A percentile compares a stretch with the other conserved stretches of the same genome.
Evolutionary conservation across 2,329 filamentous ascomycete species (phyloP).

Genomic region (Cordyceps sp.): DNA sequence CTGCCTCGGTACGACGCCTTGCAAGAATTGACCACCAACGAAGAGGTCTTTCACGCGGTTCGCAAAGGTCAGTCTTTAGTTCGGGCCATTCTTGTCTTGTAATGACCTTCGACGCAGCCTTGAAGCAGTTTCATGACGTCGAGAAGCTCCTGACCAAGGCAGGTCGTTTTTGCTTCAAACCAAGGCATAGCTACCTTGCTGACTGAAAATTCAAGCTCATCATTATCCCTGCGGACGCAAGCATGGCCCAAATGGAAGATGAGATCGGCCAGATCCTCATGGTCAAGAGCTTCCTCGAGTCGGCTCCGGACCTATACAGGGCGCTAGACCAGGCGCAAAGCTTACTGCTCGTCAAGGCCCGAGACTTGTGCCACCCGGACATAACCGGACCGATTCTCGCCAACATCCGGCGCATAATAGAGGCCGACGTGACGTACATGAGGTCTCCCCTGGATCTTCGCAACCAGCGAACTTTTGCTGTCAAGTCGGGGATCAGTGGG

Average conservation of each 20-base stretch:
- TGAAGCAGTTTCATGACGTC: conserved; percentile 60
- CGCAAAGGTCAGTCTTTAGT: too few species aligned
- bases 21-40: conserved; percentile 63
- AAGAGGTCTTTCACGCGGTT: conserved; percentile 69
- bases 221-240: conserved; percentile 49
- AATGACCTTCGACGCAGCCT: conserved; percentile 24
- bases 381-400: conserved; percentile 43
- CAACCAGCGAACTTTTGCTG: conserved; percentile 80
- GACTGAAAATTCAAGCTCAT: conserved; percentile 40
- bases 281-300: conserved; percentile 64
- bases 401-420: conserved; percentile 54
- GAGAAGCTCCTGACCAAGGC: conserved; percentile 68
- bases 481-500: conserved; percentile 71
- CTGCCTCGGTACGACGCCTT: conserved; percentile 63
- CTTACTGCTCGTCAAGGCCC: conserved; percentile 48
- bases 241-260: conserved; percentile 56
- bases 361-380: conserved; percentile 49
- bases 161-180: neutral
- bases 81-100: neutral
- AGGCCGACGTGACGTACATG: conserved; percentile 66
- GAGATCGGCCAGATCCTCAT: conserved; percentile 76
- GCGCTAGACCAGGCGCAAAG: conserved; percentile 49
- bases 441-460: conserved; percentile 68
- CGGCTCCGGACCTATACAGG: conserved; percentile 50
- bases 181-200: too few species aligned